Evolutionary conservation across 2,329 filamentous ascomycete species (phyloP).

Genomic region (Calonectria fujianensis): DNA sequence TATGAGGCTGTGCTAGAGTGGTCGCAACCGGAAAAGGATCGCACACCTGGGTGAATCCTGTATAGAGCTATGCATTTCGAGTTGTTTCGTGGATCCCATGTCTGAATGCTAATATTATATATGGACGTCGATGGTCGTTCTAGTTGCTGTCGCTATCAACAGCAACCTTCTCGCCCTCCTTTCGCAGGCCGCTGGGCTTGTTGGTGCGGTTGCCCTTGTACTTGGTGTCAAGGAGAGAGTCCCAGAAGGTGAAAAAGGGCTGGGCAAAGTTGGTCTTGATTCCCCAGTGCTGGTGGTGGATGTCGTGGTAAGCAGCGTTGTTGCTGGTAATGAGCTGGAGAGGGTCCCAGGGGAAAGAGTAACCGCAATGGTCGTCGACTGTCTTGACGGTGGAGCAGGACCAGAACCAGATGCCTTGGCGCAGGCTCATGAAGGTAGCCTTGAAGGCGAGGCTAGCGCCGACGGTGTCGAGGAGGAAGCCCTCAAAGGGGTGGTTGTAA

Average conservation of each 20-base stretch:
- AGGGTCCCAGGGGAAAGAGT: conserved; percentile 95
- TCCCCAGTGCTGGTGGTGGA: conserved; percentile 99
- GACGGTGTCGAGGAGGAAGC: conserved; percentile 93
- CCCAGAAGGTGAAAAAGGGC: conserved; percentile 98
- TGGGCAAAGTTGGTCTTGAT: conserved; percentile 97
- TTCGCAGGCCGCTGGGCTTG: conserved; percentile 61
- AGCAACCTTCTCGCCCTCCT: conserved; percentile 49
- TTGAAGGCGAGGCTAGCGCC: conserved; percentile 92
- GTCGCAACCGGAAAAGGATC: conserved; percentile 42
- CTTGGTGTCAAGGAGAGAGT: conserved; percentile 85
- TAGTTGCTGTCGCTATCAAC: conserved; percentile 39
- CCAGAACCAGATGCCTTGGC: conserved; percentile 94
- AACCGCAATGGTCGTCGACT: conserved; percentile 97
- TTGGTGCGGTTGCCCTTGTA: conserved; percentile 80
- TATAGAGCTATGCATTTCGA: conserved; percentile 41
- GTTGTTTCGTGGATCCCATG: conserved; percentile 49
- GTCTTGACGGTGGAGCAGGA: conserved; percentile 94
- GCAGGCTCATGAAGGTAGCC: conserved; percentile 85
- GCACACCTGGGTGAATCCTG: conserved; percentile 45
- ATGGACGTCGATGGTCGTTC: conserved; percentile 47
- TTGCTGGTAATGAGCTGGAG: conserved; percentile 94
- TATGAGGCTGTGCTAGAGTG: conserved; percentile 40
- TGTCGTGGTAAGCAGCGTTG: conserved; percentile 97
- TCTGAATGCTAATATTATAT: conserved; percentile 45
- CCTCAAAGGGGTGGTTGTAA: conserved; percentile 97